Evolutionary conservation across 441 rosid genomes (phyloP), one percentile per base, ranked within the genome.

Genomic region (Pelargonium cotyledonis): DNA sequence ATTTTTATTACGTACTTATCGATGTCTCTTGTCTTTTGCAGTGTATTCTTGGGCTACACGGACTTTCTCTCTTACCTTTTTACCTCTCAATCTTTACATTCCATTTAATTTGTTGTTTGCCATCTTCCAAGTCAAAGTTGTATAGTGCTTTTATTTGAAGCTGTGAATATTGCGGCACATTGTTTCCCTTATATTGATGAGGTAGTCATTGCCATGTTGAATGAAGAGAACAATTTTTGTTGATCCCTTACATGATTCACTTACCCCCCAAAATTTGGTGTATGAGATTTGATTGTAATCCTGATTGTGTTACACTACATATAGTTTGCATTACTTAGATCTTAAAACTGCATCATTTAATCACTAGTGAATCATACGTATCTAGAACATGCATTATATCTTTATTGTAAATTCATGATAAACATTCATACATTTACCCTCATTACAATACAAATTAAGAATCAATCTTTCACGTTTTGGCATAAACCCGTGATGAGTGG

Each of bases 21-120:
- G 0, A 8, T 23, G 65, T 44, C 31, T 63, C 11, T 72, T 67
- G 58, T 70, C 63, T 40, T 64, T 49, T 75, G 72, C 79, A 79
- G 73, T 44, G 46, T 29, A 46, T 65, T 5, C 68, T 68, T 21
- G 6, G 26, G 70, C 23, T 26, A 18, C 8, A 16, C 4, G 12
- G 18, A 18, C 62, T 18, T 57, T 57, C 11, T 57, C 62, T 8
- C 8, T 18, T 10, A 18, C 11, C 62, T 11, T 18, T 3, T 57
- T 15, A 49, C 57, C 6, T 1, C 16, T 0, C n/a, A 0, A 4
- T 49, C 18, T 11, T 49, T 9, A 49, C 57, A 49, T 49, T 5
- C 57, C 57, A 49, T 57, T 57, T 8, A 18, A 18, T 18, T 57
- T 57, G 8, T 16, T 8, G 8, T 6, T 57, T 57, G 61, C 26